Evolutionary conservation across 345 rosid genomes (phyloP).

Genomic region (Anacardium occidentale): DNA sequence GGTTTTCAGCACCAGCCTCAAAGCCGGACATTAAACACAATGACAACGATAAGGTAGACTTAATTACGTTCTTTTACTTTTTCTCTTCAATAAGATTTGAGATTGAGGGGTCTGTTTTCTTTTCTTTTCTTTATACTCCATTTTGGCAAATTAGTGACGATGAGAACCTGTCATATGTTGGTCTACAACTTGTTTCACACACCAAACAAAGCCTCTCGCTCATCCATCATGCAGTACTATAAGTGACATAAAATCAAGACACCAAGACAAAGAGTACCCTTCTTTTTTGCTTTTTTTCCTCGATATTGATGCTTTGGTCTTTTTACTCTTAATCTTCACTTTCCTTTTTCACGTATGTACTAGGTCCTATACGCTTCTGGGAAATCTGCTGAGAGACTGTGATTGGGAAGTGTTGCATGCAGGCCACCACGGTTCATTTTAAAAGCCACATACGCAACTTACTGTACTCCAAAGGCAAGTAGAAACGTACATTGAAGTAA

Average conservation of each 20-base stretch:
- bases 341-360: slow-evolving; percentile 5
- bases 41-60: neutral
- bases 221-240: neutral
- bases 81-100: neutral
- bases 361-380: neutral
- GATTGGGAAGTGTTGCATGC: neutral
- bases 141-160: neutral
- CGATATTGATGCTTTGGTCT: neutral
- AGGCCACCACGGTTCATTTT: neutral
- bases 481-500: neutral
- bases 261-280: neutral
- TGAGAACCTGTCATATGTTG: neutral
- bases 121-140: neutral
- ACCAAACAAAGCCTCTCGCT: neutral
- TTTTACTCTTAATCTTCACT: slow-evolving; percentile 5
- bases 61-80: slow-evolving; percentile 7
- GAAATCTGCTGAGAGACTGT: too few relatives aligned
- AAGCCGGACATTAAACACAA: slow-evolving; percentile 6
- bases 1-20: slow-evolving; percentile 16
- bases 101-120: slow-evolving; percentile 10
- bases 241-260: slow-evolving; percentile 1
- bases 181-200: neutral
- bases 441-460: neutral
- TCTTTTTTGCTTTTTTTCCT: neutral
- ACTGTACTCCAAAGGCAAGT: neutral